Conservation (phyloP, 1,284 basidiomycete species). For the Cutaneotrichosporon cavernicola region DNA sequence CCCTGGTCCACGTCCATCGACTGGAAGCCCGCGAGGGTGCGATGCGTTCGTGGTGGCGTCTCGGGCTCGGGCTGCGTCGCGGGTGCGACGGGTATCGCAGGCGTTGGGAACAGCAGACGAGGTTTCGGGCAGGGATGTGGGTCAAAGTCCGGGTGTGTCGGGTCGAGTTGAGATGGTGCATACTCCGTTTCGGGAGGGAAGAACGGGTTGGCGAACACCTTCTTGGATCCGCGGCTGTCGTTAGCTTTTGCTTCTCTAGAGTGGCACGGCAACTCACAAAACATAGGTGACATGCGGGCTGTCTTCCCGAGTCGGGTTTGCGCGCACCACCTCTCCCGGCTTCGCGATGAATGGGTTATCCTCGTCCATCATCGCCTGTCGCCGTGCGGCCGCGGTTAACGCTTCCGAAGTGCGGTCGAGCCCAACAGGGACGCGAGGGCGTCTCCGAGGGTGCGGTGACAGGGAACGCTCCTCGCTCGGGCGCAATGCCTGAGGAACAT, state of each 20-base stretch:
- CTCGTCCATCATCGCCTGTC: conserved; percentile 33
- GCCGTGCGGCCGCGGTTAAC: not conserved
- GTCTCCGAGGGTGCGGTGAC: conserved; percentile 14
- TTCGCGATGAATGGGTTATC: conserved; percentile 46
- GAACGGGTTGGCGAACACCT: conserved; percentile 48
- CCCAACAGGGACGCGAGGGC: not conserved
- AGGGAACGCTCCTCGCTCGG: conserved; percentile 20
- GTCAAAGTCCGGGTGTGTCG: conserved; percentile 43
- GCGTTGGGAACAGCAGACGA: conserved; percentile 42
- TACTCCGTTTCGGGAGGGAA: conserved; percentile 29
- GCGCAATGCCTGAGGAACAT: conserved; percentile 23
- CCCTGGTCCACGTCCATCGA: conserved; percentile 8
- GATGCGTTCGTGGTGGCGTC: conserved; percentile 6
- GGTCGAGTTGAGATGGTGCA: conserved; percentile 33
- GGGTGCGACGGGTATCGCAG: not conserved
- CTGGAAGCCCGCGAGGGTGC: not conserved
- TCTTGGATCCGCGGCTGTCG: conserved; percentile 41
- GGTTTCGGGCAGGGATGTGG: conserved; percentile 44
- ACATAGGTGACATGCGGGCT: conserved; percentile 46
- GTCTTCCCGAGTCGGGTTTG: conserved; percentile 24
- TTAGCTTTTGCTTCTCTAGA: not conserved
- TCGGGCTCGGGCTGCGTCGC: not conserved
- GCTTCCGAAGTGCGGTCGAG: not conserved
- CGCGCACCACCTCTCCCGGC: conserved; percentile 33
- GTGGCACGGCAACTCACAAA: conserved; percentile 26